A percentile compares a stretch with the other conserved stretches of the same genome.
These are phyloP conservation scores for Bruguiera hainesii DNA, from an alignment of 441 rosid genomes.

Conservation along the genomic window DNA sequence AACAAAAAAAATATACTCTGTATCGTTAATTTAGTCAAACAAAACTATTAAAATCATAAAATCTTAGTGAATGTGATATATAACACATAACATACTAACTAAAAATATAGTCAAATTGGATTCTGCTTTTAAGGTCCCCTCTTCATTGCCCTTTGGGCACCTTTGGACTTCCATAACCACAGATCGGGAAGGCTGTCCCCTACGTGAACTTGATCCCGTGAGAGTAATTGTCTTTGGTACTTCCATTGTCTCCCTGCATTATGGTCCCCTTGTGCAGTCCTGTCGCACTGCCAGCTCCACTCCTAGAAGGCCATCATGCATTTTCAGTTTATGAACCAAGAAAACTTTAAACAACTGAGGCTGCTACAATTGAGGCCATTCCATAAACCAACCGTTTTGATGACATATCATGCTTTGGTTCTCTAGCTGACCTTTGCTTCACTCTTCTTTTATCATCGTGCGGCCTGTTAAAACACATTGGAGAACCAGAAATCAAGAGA, in stretches of 20 bases:
- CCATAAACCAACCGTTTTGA: constrained; percentile 28
- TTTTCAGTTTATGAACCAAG: constrained; percentile 7
- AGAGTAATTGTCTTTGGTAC: not conserved
- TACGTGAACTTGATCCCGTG: constrained; percentile 5
- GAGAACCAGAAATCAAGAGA: constrained; percentile 7
- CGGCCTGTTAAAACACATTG: constrained; percentile 23
- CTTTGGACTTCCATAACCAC: constrained; percentile 5
- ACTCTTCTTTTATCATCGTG: constrained; percentile 15
- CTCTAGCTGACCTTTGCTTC: constrained; percentile 14
- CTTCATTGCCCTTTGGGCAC: not conserved
- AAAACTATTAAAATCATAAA: too few species aligned
- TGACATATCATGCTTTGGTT: constrained; percentile 19
- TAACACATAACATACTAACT: too few species aligned
- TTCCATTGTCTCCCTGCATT: constrained; percentile 6
- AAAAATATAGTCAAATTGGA: too few species aligned
- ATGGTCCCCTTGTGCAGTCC: not conserved
- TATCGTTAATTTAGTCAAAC: too few species aligned
- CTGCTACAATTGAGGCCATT: not conserved
- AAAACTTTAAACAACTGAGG: too few species aligned
- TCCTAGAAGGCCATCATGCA: constrained; percentile 25
- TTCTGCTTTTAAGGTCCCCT: too few species aligned
- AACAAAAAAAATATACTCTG: too few species aligned
- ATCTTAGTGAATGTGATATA: too few species aligned
- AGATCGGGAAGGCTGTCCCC: not conserved
- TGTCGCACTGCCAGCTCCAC: constrained; percentile 12